phyloP scores from a whole-genome alignment of 805 yeast genomes.

The Ogataea pilisensis region DNA sequence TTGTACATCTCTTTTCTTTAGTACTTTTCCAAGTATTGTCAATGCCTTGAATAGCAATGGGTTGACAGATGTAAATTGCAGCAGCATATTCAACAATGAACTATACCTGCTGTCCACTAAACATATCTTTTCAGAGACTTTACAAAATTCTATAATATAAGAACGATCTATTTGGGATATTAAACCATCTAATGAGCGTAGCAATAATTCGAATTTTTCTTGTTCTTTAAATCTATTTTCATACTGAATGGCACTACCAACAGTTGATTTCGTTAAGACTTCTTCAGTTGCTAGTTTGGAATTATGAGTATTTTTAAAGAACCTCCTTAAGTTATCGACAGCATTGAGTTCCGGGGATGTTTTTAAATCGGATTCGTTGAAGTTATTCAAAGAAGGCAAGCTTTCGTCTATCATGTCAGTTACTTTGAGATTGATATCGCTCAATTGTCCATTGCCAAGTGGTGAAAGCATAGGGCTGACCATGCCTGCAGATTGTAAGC shows the following conservation, averaged over 20 bases:
- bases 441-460: neutral
- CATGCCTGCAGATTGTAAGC: neutral
- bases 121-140: neutral
- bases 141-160: neutral
- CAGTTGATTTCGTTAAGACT: neutral
- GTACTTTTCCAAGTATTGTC: neutral
- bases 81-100: neutral
- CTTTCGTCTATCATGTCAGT: neutral
- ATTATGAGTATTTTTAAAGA: neutral
- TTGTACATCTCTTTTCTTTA: neutral
- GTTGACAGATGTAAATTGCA: neutral
- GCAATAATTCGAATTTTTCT: neutral
- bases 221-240: neutral
- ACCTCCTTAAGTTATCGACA: constrained; percentile 5
- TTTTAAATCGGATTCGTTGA: neutral
- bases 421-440: no score
- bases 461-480: neutral
- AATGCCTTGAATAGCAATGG: neutral
- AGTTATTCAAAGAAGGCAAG: neutral
- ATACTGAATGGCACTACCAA: neutral
- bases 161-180: neutral
- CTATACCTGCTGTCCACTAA: neutral
- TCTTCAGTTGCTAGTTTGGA: neutral
- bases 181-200: neutral
- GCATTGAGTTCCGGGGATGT: constrained; percentile 3